phyloP scores from a whole-genome alignment of 2,329 filamentous ascomycete species.

The Mariannaea elegans region DNA sequence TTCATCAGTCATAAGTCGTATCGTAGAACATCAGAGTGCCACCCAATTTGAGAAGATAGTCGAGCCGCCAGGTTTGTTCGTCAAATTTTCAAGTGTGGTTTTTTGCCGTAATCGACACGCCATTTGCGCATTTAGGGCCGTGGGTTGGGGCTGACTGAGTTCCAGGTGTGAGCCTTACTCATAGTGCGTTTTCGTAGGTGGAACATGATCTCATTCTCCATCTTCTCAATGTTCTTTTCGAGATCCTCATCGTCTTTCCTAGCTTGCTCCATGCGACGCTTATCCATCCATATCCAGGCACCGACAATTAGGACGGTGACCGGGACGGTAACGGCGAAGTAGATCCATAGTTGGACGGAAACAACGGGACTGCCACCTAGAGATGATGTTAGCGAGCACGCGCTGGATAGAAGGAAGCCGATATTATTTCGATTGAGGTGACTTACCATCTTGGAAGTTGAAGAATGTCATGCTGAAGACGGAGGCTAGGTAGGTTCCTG shows the following conservation, averaged over 20 bases:
- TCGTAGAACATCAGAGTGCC: not conserved
- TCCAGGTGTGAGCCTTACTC: conserved; percentile 65
- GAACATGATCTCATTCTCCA: conserved; percentile 67
- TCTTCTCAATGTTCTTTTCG: conserved; percentile 62
- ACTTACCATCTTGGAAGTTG: conserved; percentile 62
- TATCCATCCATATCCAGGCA: conserved; percentile 64
- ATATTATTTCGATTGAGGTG: not conserved
- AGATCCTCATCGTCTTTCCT: conserved; percentile 60
- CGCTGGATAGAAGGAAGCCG: not conserved
- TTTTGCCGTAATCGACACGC: too few relatives aligned
- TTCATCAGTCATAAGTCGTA: conserved; percentile 23
- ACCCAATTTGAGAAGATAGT: not conserved
- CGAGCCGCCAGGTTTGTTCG: not conserved
- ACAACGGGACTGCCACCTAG: conserved; percentile 52
- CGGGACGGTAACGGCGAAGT: conserved; percentile 69
- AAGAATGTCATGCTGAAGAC: conserved; percentile 75
- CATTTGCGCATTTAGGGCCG: conserved; percentile 17
- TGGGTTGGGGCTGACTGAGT: conserved; percentile 48
- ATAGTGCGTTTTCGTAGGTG: conserved; percentile 65
- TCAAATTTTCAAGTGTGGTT: not conserved
- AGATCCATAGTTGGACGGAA: conserved; percentile 66
- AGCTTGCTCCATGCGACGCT: conserved; percentile 58
- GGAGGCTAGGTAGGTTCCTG: conserved; percentile 69
- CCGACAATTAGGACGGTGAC: conserved; percentile 64
- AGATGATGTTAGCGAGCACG: conserved; percentile 11